phyloP scores from a whole-genome alignment of 2,329 filamentous ascomycete species.

The Fusarium verticillioides region DNA sequence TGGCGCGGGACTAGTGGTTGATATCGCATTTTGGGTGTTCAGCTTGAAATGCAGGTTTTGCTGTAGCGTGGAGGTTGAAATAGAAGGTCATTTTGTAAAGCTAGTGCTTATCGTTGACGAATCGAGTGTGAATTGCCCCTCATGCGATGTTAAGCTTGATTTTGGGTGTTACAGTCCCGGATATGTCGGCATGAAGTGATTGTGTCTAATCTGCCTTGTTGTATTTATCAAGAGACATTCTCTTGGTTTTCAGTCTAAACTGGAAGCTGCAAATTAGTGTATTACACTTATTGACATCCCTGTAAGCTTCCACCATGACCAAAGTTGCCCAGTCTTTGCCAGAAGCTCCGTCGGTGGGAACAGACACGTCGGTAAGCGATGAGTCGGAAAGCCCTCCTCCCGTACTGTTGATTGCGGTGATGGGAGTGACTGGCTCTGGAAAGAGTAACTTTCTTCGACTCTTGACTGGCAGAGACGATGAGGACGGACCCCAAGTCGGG shows the following conservation, averaged over 20 bases:
- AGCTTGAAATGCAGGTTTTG: not conserved
- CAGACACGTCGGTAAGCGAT: not conserved
- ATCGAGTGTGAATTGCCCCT: not conserved
- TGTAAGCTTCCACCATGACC: not conserved
- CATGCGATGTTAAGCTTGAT: not conserved
- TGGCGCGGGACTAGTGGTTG: not conserved
- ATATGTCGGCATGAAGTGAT: not conserved
- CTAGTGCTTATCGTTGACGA: not conserved
- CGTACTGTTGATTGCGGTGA: not conserved
- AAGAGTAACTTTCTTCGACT: not conserved
- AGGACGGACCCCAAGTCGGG: not conserved
- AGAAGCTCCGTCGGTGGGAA: not conserved
- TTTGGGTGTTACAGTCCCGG: not conserved
- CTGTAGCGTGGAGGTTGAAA: not conserved
- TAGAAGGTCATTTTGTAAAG: not conserved
- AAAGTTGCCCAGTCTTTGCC: not conserved
- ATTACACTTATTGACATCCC: not conserved
- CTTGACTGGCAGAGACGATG: not conserved
- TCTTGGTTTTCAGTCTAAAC: not conserved
- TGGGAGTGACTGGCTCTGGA: not conserved
- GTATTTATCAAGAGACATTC: not conserved
- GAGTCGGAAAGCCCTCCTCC: not conserved
- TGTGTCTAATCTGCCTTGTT: not conserved
- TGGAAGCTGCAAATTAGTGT: not conserved
- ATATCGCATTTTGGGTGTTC: not conserved